phyloP scores from a whole-genome alignment of 2,329 filamentous ascomycete species.

The Coniochaeta pulveracea region DNA sequence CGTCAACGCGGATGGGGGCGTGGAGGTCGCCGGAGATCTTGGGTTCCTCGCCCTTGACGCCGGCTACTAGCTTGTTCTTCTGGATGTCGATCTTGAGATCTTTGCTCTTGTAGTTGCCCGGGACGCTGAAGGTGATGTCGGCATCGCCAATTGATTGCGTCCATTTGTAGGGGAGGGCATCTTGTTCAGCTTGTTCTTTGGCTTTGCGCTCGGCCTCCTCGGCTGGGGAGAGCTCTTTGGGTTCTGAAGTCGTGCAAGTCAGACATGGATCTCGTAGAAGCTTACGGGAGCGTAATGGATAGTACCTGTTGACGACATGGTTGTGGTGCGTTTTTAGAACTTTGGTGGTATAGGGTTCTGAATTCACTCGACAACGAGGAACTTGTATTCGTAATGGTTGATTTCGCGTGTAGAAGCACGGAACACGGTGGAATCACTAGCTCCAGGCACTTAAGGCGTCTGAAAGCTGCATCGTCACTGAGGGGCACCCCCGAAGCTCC shows the following conservation, averaged over 20 bases:
- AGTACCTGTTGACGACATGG: background rate
- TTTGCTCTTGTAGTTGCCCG: constrained; percentile 70
- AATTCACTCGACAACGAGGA: too few species aligned
- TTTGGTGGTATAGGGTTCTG: too few species aligned
- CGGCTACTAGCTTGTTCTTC: constrained; percentile 66
- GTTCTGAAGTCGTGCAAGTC: constrained; percentile 25
- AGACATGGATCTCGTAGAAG: too few species aligned
- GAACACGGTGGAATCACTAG: too few species aligned
- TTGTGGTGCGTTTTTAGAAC: too few species aligned
- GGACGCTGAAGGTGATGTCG: constrained; percentile 67
- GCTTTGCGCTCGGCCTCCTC: constrained; percentile 48
- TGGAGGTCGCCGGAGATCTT: constrained; percentile 78
- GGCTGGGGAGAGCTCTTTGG: constrained; percentile 39
- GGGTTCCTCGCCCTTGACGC: constrained; percentile 78
- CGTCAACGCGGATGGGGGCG: constrained; percentile 67
- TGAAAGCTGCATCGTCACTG: too few species aligned
- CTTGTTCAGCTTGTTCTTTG: constrained; percentile 79
- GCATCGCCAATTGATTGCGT: constrained; percentile 83
- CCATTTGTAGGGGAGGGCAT: constrained; percentile 92
- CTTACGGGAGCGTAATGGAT: background rate
- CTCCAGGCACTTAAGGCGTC: too few species aligned
- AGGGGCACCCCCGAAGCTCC: too few species aligned
- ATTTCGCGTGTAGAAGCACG: too few species aligned
- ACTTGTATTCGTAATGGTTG: too few species aligned
- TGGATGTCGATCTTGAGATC: constrained; percentile 79